These are phyloP conservation scores for Fusarium nodosum DNA, from an alignment of 2,329 filamentous ascomycete species.

Conservation along the genomic window DNA sequence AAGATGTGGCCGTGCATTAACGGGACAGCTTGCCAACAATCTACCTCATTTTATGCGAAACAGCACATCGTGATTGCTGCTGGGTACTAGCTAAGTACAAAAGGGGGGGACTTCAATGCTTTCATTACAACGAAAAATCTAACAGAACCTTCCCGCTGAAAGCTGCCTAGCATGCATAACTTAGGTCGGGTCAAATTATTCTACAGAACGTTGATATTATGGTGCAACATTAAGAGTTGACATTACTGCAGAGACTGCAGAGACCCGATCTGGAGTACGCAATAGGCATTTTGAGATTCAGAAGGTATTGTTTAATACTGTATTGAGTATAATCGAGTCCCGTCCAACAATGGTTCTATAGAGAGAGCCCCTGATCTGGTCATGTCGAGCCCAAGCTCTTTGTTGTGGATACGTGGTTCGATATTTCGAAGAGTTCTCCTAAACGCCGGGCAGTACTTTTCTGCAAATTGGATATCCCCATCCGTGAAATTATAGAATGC, in stretches of 20 bases:
- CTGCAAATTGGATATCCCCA: conserved; percentile 27
- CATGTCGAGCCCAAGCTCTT: conserved; percentile 15
- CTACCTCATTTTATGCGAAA: conserved; percentile 7
- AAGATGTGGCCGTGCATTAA: conserved; percentile 22
- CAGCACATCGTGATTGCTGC: not conserved
- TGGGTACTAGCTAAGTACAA: not conserved
- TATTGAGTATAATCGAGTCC: conserved; percentile 16
- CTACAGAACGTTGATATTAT: not conserved
- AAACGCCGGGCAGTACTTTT: conserved; percentile 37
- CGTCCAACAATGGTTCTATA: conserved; percentile 7
- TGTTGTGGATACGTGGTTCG: conserved; percentile 10
- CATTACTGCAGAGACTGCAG: not conserved
- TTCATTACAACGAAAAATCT: not conserved
- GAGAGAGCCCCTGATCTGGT: conserved; percentile 10
- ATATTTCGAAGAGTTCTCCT: conserved; percentile 35
- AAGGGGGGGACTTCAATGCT: not conserved
- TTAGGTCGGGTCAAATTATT: not conserved
- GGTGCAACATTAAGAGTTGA: not conserved
- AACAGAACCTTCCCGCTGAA: not conserved
- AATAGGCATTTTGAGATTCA: not conserved
- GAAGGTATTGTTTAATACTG: not conserved
- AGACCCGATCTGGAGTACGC: not conserved
- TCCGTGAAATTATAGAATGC: conserved; percentile 34
- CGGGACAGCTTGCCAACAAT: conserved; percentile 28
- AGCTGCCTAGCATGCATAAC: not conserved